Base-by-base conservation (phyloP, 805 yeast genomes). In the Starmerella vaccinii region DNA sequence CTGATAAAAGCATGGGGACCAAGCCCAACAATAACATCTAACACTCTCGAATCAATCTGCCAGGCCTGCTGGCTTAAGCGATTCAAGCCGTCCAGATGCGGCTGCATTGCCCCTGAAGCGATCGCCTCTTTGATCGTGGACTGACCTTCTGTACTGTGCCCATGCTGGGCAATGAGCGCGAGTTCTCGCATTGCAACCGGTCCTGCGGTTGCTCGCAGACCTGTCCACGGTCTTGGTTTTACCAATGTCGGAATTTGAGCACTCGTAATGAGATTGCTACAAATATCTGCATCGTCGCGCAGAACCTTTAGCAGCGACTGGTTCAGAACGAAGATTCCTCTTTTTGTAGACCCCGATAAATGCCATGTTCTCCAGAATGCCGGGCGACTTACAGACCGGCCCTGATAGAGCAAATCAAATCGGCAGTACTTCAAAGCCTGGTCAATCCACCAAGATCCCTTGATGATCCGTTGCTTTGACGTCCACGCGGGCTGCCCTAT, bases 171-270 rank as follows among this genome's bases (percentile, higher is more conserved):
- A 8, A 55, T 30, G 21, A 55, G 38, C 1, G 50, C 26, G 21
- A 53, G 37, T 10, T 37, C 42, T 5, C 46, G 35, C 13, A 26
- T 13, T 2, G 46, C 29, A 2, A 23, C 2, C 2, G 29, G 21
- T 3, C 3, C 33, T 21, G 29, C 33, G 7, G 39, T 24, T 3
- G 49, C 32, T 1, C 19, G 35, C n/a, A 78, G 76, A 3, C 76
- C 67, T 0, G 77, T 74, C 97, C 97, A 88, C 10, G 83, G 82
- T 51, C 78, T 71, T 24, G 96, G 96, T 49, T 76, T 75, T 4
- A 82, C 80, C 42, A 88, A 69, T 95, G 86, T 85, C 9, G 97
- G 97, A 46, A 87, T 70, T 55, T 76, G 76, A 62, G 84, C 90
- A 7, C 82, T 64, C 55, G 77, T 40, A 2, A 52, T 79, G 53